Base-by-base conservation (phyloP, 2,329 filamentous ascomycete genomes). In the Apiospora hydei region DNA sequence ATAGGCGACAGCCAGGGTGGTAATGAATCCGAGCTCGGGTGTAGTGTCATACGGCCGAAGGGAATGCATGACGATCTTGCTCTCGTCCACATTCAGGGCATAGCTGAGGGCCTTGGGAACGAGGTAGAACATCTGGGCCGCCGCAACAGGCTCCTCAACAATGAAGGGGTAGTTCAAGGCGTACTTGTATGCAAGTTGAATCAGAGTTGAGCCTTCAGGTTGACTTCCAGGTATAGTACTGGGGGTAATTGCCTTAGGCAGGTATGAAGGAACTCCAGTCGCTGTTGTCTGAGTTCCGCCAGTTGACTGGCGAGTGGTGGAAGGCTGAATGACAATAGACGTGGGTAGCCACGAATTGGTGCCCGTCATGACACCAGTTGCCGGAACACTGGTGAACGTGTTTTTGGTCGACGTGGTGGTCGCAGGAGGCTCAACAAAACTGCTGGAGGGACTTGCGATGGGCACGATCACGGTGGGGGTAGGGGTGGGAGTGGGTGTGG, bases 161-260 rank as follows among this genome's bases (percentile, higher is more conserved):
- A 98, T 93, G 79, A 97, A 98, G 11, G 88, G 84, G 82, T 96
- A 99, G 84, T 97, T 96, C 76, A 97, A 88, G 1, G 89, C 88
- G 78, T 91, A 92, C 70, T 90, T 85, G 87, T 98, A 98, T 46
- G 93, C 96, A 74, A 98, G 88, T 80, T 98, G 94, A 76, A 98
- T 92, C 76, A 93, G 83, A 4, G 89, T 90, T 0, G 89, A 90
- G 76, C 93, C 93, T 4, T 86, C 83, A 0, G 94, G 93, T 24
- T 86, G 81, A 5, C 83, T 73, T 13, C 80, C 76, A 26, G 86
- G 85, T 68, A 88, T 86, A 43, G 88, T 88, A 71, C 88, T 88
- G 11, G 94, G 94, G 41, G 91, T 89, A 75, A 98, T 95, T 61
- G 93, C 88, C 77, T 90, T 90, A 26, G 95, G 95, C 72, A 97